Evolutionary conservation across 768 basidiomycete species (phyloP), one percentile per base, ranked within the genome.

Genomic region (Omphalotus guepiniiformis): DNA sequence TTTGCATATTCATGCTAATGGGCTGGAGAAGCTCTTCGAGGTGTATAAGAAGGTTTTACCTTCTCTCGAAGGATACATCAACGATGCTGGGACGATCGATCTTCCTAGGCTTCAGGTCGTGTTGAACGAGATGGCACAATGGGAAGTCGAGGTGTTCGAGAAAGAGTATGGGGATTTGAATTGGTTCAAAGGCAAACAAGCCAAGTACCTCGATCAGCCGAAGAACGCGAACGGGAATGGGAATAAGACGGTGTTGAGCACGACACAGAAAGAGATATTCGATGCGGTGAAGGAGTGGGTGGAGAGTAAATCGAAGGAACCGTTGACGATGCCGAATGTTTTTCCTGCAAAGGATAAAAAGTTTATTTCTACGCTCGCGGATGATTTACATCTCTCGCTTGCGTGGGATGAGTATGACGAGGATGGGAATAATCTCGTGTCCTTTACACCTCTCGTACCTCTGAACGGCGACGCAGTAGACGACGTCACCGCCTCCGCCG

Each of bases 1-100:
- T 64, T 66, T 99, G 22, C 96, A 98, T 62, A 98, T 99, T 62
- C 93, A 98, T 58, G 92, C 96, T 67, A 96, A 97, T 61, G 96
- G 92, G 13, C 63, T 99, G 54, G 93, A 98, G 68, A 79, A 75
- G 55, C 70, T 99, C 49, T 98, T 96, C 64, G 90, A 92, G 8
- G 89, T 97, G 47, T 99, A 99, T 68, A 97, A 97, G 76, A 85
- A 82, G 61, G 80, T 92, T 25, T 63, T 98, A 19, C 93, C 94
- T 18, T 79, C 82, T 39, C 66, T 85, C 58, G 93, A 85, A 51
- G 96, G 95, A 0, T 98, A 98, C 64, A 73, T 98, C 42, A 96
- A 98, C 55, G 92, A 96, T 62, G 78, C 74, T 50, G 96, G 96
- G 15, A 73, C 73, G 5, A 93, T 99, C 60, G 82, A 85, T 54